Evolutionary conservation across 2,329 filamentous ascomycete species (phyloP), one percentile per base, ranked within the genome.

Genomic region (Ascochyta pisi): DNA sequence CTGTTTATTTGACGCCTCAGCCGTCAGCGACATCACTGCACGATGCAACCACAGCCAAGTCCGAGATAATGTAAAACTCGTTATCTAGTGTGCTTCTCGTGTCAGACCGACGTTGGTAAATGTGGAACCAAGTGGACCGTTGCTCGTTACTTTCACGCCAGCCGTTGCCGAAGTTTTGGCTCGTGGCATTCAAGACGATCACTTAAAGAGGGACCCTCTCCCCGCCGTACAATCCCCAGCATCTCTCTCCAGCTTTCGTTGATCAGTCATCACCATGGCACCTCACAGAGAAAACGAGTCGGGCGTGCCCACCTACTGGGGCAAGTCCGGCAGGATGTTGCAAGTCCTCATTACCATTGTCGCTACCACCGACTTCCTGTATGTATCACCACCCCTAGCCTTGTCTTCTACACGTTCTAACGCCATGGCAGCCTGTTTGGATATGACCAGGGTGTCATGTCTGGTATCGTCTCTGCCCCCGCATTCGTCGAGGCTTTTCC

Each of bases 391-490:
- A 10, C 5, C 3, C 5, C 29, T 3, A 15, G 29, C 4, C 29
- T 6, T 15, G 9, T 13, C 4, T 31, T 31, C 29, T 15, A 13
- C 29, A 31, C 13, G 12, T 31, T 31, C 29, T 31, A 31, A 31
- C 29, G 15, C 13, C 13, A 12, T 4, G 13, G 12, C 13, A 31
- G 29, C 50, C 70, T 82, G 13, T 81, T 81, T 60, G 80, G 80
- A 45, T 82, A 82, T 65, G 80, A 82, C 60, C 71, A 75, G 53
- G 72, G 73, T 66, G 73, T 77, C 46, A 77, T 77, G 75, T 69
- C 66, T 54, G 75, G 75, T 56, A 78, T 79, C 62, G 77, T 79
- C 52, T 73, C 72, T 22, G 70, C 74, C 26, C 65, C 65, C 19
- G 64, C 67, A 22, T 79, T 78, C 61, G 50, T 63, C 33, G 22